A percentile compares a stretch with the other conserved stretches of the same genome.
phyloP scores from a whole-genome alignment of 2,329 filamentous ascomycete species.

The Akanthomyces uredinophilus region DNA sequence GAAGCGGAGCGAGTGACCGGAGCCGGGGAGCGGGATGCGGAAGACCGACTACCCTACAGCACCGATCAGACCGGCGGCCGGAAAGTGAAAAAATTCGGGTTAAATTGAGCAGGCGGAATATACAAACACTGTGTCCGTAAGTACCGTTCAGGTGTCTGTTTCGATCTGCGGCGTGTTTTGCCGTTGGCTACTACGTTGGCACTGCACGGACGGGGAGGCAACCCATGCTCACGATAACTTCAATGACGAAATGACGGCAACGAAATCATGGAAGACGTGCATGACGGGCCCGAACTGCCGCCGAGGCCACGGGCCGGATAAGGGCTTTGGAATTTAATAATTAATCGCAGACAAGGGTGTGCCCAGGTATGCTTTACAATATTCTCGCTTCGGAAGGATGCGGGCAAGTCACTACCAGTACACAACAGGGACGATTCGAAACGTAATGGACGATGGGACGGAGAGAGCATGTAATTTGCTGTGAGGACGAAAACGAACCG shows the following conservation, averaged over 20 bases:
- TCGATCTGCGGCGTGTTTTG: not conserved
- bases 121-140: not conserved
- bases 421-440: not conserved
- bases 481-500: conserved; percentile 12
- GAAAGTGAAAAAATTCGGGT: not conserved
- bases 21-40: not conserved
- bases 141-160: not conserved
- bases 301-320: not conserved
- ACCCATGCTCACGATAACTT: conserved; percentile 7
- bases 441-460: not conserved
- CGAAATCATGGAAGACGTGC: not conserved
- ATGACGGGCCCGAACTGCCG: not conserved
- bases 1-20: conserved; percentile 10
- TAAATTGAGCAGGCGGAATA: not conserved
- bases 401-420: too few species aligned
- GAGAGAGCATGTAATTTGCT: not conserved
- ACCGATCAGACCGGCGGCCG: too few species aligned
- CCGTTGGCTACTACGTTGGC: not conserved
- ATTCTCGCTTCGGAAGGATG: not conserved
- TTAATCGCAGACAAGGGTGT: not conserved
- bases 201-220: not conserved
- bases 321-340: not conserved
- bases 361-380: not conserved
- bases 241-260: conserved; percentile 1
- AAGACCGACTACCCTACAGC: not conserved